Evolutionary conservation across 192 early-diverging fungal species (phyloP), one percentile per base, ranked within the genome.

Genomic region (Chytriomyces hyalinus): DNA sequence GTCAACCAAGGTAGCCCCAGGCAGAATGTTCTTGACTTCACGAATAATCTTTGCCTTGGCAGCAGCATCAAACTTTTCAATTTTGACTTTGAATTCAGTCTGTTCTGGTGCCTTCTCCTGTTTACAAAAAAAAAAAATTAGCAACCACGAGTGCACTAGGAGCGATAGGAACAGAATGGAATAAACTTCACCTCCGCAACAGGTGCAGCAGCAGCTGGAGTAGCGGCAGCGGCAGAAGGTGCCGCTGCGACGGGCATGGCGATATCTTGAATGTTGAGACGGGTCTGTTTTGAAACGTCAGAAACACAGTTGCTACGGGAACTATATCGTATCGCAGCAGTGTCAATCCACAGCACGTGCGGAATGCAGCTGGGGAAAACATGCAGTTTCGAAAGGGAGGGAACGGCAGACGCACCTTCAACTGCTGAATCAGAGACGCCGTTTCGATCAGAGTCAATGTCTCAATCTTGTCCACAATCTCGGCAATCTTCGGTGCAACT

Each of bases 11-110:
- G 95, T 98, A 74, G 95, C 93, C 67, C 95, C 94, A 22, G 95
- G 95, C 6, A 95, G 82, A 73, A 99, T 80, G 81, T 90, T 92
- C 90, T 98, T 98, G 76, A 99, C 95, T 86, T 99, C 97, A 83
- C 94, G 92, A 78, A 99, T 99, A 61, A 99, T 90, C 90, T 99
- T 99, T 76, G 97, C 95, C 86, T 99, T 99, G 70, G 93, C 84
- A 26, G 93, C 91, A 26, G 95, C 92, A 78, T 97, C 95, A 72
- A 97, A 92, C 91, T 95, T 96, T 73, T 96, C 95, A 46, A 99
- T 90, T 87, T 93, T 99, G 74, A 99, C 93, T 80, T 89, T 95
- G 89, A 99, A 97, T 71, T 93, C 91, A 24, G 95, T 94, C 91
- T 97, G 95, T 75, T 95, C 97, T 1, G 82, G 91, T 28, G 93